Evolutionary conservation across 305 asterid species (phyloP), one percentile per base, ranked within the genome.

Genomic region (Caryopteris hybrid): DNA sequence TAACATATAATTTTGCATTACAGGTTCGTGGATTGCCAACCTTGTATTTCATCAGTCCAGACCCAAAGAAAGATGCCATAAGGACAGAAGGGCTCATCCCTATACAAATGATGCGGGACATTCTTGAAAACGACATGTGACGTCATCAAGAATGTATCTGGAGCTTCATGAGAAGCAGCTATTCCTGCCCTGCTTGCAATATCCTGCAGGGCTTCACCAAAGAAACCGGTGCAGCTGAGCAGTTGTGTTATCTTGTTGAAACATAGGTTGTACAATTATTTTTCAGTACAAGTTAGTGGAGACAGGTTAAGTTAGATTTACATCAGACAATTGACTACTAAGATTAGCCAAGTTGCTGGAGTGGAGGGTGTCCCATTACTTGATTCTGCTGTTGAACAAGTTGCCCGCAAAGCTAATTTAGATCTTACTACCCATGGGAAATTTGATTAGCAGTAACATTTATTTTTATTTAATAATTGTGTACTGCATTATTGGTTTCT

Each of bases 51-150:
- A 83, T 90, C 54, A 93, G 97, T 76, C 95, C 99, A 1, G 91
- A 93, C 76, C 82, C 92, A 53, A 86, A 39, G 58, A 90, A 93
- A 81, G 92, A 88, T 70, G 99, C 99, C 36, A 84, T 93, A 22
- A 81, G 96, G 67, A 90, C 96, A 14, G 98, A 93, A 82, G 98
- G 97, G 68, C 98, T 93, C 78, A 83, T 93, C 72, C 99, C 99
- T 2, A 75, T 88, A 77, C 88, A 90, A 61, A 81, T 90, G 91
- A 90, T 93, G 92, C 76, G 97, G 21, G 93, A 85, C 70, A 90
- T 93, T 74, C 81, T 93, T 51, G 84, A 93, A 5, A 90, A 88
- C 27, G 94, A 88, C 6, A 83, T 93, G 91, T 90, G 86, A 86
- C 33, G 62, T 5, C 21, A 33, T n/a, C 17, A 8, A 41, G 17